A percentile compares a stretch with the other conserved stretches of the same genome.
Evolutionary conservation across 345 rosid genomes (phyloP).

Genomic region (Aethionema arabicum): DNA sequence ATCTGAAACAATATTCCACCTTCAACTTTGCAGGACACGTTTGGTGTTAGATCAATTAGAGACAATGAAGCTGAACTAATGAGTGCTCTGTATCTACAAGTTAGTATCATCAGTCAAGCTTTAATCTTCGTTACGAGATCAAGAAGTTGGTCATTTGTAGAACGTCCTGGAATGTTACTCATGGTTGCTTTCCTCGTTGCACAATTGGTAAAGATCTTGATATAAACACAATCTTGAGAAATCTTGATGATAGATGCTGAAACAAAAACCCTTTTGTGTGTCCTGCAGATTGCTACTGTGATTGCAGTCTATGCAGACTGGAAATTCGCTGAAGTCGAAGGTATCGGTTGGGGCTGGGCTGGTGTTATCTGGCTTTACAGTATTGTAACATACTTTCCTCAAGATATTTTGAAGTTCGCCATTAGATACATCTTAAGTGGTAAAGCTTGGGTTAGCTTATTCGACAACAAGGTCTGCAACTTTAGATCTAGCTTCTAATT

Average conservation of each 20-base stretch:
- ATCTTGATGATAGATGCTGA: neutral
- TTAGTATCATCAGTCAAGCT: slow-evolving; percentile 51
- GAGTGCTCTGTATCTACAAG: slow-evolving; percentile 57
- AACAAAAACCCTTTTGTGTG: neutral
- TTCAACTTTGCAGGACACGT: slow-evolving; percentile 51
- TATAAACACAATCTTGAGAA: neutral
- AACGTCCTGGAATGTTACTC: slow-evolving; percentile 42
- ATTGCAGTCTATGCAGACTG: slow-evolving; percentile 58
- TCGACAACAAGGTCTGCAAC: slow-evolving; percentile 69
- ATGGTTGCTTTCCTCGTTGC: slow-evolving; percentile 39
- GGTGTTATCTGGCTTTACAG: slow-evolving; percentile 92
- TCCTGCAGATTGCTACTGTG: slow-evolving; percentile 56
- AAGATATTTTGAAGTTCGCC: slow-evolving; percentile 75
- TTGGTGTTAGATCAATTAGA: slow-evolving; percentile 49
- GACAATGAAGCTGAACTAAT: slow-evolving; percentile 42
- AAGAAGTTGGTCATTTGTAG: slow-evolving; percentile 43
- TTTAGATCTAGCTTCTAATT: too few species aligned
- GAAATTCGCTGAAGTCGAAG: slow-evolving; percentile 52
- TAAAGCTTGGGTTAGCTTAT: slow-evolving; percentile 78
- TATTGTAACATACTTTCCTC: slow-evolving; percentile 69
- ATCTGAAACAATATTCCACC: neutral
- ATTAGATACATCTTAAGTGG: slow-evolving; percentile 86
- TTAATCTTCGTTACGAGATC: slow-evolving; percentile 44
- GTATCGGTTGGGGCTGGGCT: slow-evolving; percentile 66
- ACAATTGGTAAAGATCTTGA: slow-evolving; percentile 41